phyloP scores from a whole-genome alignment of 2,329 filamentous ascomycete species.

The Ophiocordyceps australis region DNA sequence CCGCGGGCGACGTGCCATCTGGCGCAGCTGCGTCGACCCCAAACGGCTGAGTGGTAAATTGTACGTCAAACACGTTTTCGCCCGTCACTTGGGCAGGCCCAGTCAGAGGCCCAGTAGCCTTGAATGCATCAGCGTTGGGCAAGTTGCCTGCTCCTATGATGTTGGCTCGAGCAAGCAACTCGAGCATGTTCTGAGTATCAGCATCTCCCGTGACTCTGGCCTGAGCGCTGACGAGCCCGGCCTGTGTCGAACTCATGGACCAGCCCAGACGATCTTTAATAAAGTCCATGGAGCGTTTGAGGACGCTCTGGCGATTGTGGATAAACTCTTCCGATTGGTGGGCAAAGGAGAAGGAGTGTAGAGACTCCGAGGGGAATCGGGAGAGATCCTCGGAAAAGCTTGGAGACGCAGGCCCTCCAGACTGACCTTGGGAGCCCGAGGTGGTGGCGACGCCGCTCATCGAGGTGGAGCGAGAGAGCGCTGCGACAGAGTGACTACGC shows the following conservation, averaged over 20 bases:
- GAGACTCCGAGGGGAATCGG: constrained; percentile 83
- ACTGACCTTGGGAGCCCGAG: constrained; percentile 31
- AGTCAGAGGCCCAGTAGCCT: constrained; percentile 44
- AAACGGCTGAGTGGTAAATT: constrained; percentile 42
- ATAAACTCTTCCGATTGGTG: constrained; percentile 87
- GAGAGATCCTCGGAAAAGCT: constrained; percentile 75
- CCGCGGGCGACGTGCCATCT: constrained; percentile 14
- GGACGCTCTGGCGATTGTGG: constrained; percentile 77
- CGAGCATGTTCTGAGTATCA: constrained; percentile 80
- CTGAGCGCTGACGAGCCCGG: constrained; percentile 66
- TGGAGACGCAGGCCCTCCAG: constrained; percentile 52
- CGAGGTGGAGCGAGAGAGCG: constrained; percentile 50
- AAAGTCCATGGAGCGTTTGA: constrained; percentile 90
- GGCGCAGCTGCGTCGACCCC: constrained; percentile 28
- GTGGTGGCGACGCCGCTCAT: constrained; percentile 48
- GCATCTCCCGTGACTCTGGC: constrained; percentile 67
- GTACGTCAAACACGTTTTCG: constrained; percentile 71
- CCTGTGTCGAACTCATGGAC: constrained; percentile 45
- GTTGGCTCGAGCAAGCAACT: constrained; percentile 67
- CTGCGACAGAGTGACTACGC: constrained; percentile 35
- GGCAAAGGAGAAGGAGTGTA: constrained; percentile 96
- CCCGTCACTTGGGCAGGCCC: constrained; percentile 58
- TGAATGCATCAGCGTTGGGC: constrained; percentile 24
- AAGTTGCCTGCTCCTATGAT: constrained; percentile 53
- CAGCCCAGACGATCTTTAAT: constrained; percentile 86